These are phyloP conservation scores for Alternaria angustiovoidea DNA, from an alignment of 2,329 filamentous ascomycete species.

Conservation along the genomic window DNA sequence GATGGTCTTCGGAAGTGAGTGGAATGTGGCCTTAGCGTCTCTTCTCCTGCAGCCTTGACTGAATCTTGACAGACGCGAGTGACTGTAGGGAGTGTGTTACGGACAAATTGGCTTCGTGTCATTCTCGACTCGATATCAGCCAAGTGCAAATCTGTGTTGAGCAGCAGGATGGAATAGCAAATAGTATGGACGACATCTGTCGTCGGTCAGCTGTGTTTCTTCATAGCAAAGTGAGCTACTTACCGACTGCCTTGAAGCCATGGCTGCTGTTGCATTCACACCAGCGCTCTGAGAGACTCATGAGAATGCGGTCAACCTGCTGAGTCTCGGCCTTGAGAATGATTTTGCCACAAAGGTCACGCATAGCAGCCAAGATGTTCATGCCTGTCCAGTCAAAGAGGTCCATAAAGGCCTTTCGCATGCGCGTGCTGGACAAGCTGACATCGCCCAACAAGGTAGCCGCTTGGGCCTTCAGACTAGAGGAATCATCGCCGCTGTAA, in stretches of 20 bases:
- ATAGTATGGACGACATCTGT: conserved; percentile 95
- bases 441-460: conserved; percentile 87
- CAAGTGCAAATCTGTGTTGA: conserved; percentile 95
- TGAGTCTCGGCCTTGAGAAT: conserved; percentile 92
- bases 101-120: conserved; percentile 92
- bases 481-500: conserved; percentile 83
- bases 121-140: conserved; percentile 97
- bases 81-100: conserved; percentile 94
- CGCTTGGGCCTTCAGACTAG: conserved; percentile 79
- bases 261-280: conserved; percentile 91
- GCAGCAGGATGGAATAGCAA: conserved; percentile 91
- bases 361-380: conserved; percentile 80
- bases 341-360: conserved; percentile 81
- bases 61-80: conserved; percentile 76
- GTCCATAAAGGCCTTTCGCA: conserved; percentile 85
- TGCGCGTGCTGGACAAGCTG: conserved; percentile 60
- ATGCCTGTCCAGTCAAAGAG: conserved; percentile 85
- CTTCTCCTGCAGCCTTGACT: conserved; percentile 53
- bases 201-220: conserved; percentile 39
- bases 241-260: conserved; percentile 88
- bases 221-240: conserved; percentile 43
- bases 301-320: conserved; percentile 92
- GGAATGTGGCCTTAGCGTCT: conserved; percentile 46
- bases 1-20: conserved; percentile 46
- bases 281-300: conserved; percentile 89